Percentiles rank a stretch among this genome's conserved stretches.
These are phyloP conservation scores for Bothriochloa decipiens DNA, from an alignment of 176 grass and related monocot species.

Conservation along the genomic window DNA sequence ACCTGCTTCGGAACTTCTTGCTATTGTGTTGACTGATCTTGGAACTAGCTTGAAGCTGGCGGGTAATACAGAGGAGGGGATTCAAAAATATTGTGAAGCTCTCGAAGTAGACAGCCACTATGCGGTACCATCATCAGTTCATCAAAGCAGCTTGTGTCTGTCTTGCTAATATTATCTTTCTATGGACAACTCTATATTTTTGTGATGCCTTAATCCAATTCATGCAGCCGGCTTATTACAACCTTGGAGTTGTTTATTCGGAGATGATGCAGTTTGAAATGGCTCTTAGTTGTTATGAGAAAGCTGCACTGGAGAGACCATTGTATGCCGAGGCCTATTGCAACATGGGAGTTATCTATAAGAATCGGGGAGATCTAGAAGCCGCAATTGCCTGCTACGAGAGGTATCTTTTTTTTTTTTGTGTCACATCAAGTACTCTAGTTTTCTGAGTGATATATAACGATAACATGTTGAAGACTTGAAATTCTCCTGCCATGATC, in stretches of 20 bases:
- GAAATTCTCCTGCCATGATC: slow-evolving; percentile 33
- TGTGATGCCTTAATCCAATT: slow-evolving; percentile 33
- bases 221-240: slow-evolving; percentile 97
- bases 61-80: slow-evolving; percentile 93
- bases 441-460: slow-evolving; percentile 20
- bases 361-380: slow-evolving; percentile 95
- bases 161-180: slow-evolving; percentile 16
- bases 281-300: slow-evolving; percentile 97
- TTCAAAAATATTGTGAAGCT: slow-evolving; percentile 97
- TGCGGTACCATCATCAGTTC: slow-evolving; percentile 55
- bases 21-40: slow-evolving; percentile 97
- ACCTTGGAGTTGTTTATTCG: slow-evolving; percentile 96
- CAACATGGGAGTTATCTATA: slow-evolving; percentile 99
- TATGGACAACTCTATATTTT: slow-evolving; percentile 12
- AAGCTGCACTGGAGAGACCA: slow-evolving; percentile 92
- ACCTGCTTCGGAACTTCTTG: slow-evolving; percentile 79
- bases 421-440: slow-evolving; percentile 17
- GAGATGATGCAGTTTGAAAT: slow-evolving; percentile 97
- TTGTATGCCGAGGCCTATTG: slow-evolving; percentile 97
- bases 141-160: slow-evolving; percentile 26
- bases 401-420: slow-evolving; percentile 50
- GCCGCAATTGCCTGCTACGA: slow-evolving; percentile 96
- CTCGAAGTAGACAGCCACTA: slow-evolving; percentile 91
- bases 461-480: slow-evolving; percentile 20
- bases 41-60: slow-evolving; percentile 96